A percentile compares a stretch with the other conserved stretches of the same genome.
Conservation (phyloP, 192 early-diverging fungal genomes). For the Podila horticola region DNA sequence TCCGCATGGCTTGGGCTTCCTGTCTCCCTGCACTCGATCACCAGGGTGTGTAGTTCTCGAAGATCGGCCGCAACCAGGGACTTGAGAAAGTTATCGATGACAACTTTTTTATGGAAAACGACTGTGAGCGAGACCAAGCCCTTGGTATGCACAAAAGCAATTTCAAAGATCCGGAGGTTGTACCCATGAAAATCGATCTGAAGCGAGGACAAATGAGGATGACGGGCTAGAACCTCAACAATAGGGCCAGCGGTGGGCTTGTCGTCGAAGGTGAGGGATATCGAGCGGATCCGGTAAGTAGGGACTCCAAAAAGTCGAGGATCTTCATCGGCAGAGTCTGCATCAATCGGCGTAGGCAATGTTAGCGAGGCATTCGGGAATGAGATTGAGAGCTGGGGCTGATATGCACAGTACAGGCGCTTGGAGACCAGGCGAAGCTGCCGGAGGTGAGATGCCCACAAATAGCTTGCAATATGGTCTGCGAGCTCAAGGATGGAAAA, state of each 20-base stretch:
- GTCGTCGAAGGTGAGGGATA: background rate
- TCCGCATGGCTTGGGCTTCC: background rate
- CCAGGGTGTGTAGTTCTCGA: background rate
- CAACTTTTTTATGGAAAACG: background rate
- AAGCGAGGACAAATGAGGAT: background rate
- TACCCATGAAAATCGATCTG: background rate
- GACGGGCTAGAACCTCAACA: background rate
- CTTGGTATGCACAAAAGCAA: background rate
- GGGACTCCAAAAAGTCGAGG: background rate
- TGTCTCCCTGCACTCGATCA: background rate
- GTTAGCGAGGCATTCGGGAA: background rate
- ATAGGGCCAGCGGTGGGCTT: background rate
- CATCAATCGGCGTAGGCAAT: background rate
- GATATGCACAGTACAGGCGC: conserved; percentile 1
- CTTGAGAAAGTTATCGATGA: background rate
- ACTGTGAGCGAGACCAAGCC: background rate
- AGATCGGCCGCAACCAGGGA: background rate
- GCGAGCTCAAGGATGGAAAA: conserved; percentile 33
- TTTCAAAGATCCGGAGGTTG: background rate
- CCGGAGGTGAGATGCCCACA: conserved; percentile 1
- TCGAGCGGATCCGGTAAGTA: background rate
- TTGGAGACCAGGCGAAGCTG: conserved; percentile 14
- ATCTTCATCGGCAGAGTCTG: background rate
- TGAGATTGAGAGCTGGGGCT: background rate
- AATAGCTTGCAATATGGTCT: background rate